Conservation (phyloP, 192 early-diverging fungal species). For the Neocallimastix lanati region DNA sequence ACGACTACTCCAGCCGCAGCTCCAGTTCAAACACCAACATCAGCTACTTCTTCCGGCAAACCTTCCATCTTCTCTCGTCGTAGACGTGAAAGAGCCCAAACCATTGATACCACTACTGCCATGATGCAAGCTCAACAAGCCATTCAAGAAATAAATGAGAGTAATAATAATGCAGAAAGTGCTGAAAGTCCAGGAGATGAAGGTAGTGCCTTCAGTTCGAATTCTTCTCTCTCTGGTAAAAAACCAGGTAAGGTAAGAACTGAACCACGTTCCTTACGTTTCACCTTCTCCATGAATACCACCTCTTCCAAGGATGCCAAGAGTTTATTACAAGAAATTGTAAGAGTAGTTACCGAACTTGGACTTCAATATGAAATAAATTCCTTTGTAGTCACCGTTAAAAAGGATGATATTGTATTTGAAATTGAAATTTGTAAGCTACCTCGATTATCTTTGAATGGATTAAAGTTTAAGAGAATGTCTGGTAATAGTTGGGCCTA, state of each 20-base stretch:
- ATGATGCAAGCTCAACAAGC: not conserved
- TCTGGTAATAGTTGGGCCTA: slow-evolving; percentile 34
- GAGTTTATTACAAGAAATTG: slow-evolving; percentile 20
- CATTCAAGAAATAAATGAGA: not conserved
- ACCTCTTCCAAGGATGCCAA: slow-evolving; percentile 38
- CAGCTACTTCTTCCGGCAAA: not conserved
- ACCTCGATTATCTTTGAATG: slow-evolving; percentile 24
- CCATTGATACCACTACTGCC: not conserved
- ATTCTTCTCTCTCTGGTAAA: not conserved
- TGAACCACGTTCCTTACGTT: slow-evolving; percentile 30
- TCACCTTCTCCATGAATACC: slow-evolving; percentile 31
- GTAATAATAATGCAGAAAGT: not conserved
- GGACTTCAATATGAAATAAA: slow-evolving; percentile 10
- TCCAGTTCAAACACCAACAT: too few relatives aligned
- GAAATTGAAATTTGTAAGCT: slow-evolving; percentile 44
- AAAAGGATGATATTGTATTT: slow-evolving; percentile 26
- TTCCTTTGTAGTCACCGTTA: slow-evolving; percentile 13
- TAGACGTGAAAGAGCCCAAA: not conserved
- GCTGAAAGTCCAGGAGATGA: not conserved
- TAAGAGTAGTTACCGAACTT: slow-evolving; percentile 16
- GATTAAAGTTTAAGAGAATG: slow-evolving; percentile 32
- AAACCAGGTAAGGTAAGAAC: not conserved
- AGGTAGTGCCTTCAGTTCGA: not conserved
- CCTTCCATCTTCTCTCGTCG: not conserved
- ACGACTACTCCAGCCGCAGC: not conserved